A percentile compares a stretch with the other conserved stretches of the same genome.
phyloP scores from a whole-genome alignment of 352 stramenopile genomes.

The Phytophthora uliginosa region DNA sequence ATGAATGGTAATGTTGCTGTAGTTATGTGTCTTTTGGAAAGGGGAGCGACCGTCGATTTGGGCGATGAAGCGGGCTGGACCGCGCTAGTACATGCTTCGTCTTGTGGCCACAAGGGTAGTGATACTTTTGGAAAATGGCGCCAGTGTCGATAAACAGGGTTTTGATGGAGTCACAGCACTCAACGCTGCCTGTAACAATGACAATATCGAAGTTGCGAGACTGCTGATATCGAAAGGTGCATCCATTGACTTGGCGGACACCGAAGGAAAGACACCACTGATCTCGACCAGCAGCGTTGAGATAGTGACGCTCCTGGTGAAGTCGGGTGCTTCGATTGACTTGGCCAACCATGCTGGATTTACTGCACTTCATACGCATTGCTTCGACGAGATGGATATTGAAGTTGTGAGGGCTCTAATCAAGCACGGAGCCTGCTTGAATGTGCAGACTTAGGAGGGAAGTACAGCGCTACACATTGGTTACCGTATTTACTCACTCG shows the following conservation, averaged over 20 bases:
- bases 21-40: conserved; percentile 5
- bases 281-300: background rate
- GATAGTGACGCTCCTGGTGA: background rate
- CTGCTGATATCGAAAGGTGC: background rate
- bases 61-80: background rate
- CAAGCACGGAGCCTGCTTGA: background rate
- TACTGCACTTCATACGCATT: background rate
- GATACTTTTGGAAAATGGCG: background rate
- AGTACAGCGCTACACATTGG: background rate
- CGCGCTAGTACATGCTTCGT: conserved; percentile 2
- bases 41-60: conserved; percentile 1
- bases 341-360: background rate
- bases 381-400: background rate
- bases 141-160: background rate
- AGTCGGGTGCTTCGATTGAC: background rate
- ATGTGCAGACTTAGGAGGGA: background rate
- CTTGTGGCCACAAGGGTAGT: background rate
- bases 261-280: background rate
- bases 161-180: background rate
- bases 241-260: background rate
- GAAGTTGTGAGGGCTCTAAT: background rate
- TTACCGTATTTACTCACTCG: background rate
- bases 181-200: too few relatives aligned
- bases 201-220: background rate
- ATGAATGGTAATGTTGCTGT: conserved; percentile 2